These are phyloP conservation scores for Nissolia schottii DNA, from an alignment of 306 rosid genomes.

Conservation along the genomic window DNA sequence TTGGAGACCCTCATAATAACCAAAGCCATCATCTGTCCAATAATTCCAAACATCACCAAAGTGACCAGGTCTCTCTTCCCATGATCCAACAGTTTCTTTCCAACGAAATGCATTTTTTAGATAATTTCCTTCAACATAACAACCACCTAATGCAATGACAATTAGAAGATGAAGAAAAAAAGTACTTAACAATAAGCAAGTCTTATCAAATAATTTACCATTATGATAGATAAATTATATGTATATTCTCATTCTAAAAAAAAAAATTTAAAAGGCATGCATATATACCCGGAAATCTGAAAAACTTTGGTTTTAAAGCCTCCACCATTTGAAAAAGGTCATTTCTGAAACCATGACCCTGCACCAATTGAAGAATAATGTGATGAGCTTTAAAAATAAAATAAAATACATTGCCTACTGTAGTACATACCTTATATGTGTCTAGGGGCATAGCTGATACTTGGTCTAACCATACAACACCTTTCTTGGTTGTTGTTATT, in stretches of 20 bases:
- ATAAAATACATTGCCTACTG: not conserved
- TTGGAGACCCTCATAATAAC: conserved; percentile 72
- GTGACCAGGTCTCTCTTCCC: conserved; percentile 92
- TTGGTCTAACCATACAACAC: conserved; percentile 28
- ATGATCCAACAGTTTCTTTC: conserved; percentile 70
- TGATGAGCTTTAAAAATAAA: not conserved
- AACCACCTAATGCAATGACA: conserved; percentile 54
- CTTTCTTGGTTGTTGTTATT: conserved; percentile 10
- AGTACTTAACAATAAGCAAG: not conserved
- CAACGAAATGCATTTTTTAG: conserved; percentile 83
- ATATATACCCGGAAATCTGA: conserved; percentile 71
- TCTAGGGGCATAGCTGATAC: conserved; percentile 33
- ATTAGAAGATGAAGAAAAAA: not conserved
- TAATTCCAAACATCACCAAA: conserved; percentile 74
- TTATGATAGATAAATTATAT: too few relatives aligned
- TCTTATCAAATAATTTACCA: too few relatives aligned
- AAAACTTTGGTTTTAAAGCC: conserved; percentile 50
- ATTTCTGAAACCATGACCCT: conserved; percentile 77
- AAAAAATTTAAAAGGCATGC: not conserved
- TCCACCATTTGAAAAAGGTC: conserved; percentile 56
- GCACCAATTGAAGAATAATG: not conserved
- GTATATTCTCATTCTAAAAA: too few relatives aligned
- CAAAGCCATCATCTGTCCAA: conserved; percentile 92
- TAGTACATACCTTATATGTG: conserved; percentile 13
- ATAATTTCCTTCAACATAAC: conserved; percentile 77